phyloP scores from a whole-genome alignment of 805 yeast genomes.

The Maudiozyma pseudohumilis region DNA sequence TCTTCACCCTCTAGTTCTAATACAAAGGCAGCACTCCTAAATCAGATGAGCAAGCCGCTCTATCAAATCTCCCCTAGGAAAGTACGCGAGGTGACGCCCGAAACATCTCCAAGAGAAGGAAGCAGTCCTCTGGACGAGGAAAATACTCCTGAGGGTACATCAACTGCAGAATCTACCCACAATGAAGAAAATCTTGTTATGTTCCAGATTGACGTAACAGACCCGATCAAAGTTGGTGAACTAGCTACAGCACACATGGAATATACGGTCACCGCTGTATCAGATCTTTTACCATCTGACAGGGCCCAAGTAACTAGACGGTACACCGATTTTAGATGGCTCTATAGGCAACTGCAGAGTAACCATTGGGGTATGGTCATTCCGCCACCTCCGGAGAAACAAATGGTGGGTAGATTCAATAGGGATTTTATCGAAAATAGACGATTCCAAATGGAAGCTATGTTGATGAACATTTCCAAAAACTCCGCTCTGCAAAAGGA shows the following conservation, averaged over 20 bases:
- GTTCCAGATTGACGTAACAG: constrained; percentile 69
- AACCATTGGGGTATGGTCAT: constrained; percentile 85
- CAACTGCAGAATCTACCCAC: constrained; percentile 3
- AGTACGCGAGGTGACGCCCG: background rate
- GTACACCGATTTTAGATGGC: constrained; percentile 89
- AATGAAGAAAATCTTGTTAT: constrained; percentile 6
- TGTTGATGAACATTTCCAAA: constrained; percentile 64
- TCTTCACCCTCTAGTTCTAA: constrained; percentile 8
- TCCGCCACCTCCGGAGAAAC: constrained; percentile 96
- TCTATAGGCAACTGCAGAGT: constrained; percentile 75
- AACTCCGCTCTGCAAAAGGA: constrained; percentile 54
- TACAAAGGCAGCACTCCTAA: constrained; percentile 9
- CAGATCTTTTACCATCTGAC: constrained; percentile 25
- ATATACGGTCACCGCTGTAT: constrained; percentile 59
- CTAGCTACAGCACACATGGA: constrained; percentile 81
- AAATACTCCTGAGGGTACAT: background rate
- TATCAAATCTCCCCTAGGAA: constrained; percentile 17
- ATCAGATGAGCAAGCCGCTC: constrained; percentile 20
- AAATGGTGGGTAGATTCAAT: constrained; percentile 83
- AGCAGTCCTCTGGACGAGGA: constrained; percentile 1
- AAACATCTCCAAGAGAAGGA: constrained; percentile 1
- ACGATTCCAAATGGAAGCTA: constrained; percentile 71
- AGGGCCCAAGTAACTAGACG: constrained; percentile 60
- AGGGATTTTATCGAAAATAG: constrained; percentile 83
- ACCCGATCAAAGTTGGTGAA: constrained; percentile 88